Evolutionary conservation across 352 stramenopile species (phyloP).

Genomic region (Phytopythium cucurbitacearum): DNA sequence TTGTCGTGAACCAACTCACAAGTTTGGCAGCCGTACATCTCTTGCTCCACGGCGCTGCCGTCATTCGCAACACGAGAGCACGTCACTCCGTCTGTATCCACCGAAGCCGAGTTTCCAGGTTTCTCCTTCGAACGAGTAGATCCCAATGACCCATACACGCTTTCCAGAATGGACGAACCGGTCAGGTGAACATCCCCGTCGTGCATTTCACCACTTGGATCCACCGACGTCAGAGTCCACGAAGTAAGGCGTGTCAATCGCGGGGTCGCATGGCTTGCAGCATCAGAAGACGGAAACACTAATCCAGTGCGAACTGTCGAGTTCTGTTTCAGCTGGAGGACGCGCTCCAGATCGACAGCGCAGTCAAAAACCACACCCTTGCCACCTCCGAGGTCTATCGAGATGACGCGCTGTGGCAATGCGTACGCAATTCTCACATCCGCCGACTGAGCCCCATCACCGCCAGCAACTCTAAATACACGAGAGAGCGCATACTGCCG

Average conservation of each 20-base stretch:
- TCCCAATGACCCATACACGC: constrained; percentile 1
- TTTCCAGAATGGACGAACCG: constrained; percentile 2
- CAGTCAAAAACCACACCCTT: constrained; percentile 43
- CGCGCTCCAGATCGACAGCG: constrained; percentile 49
- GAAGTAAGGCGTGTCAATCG: constrained; percentile 46
- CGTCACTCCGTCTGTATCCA: neutral
- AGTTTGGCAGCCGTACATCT: constrained; percentile 77
- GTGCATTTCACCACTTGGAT: neutral
- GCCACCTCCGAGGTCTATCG: constrained; percentile 26
- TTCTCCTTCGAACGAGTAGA: neutral
- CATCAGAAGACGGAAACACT: constrained; percentile 53
- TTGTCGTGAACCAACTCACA: constrained; percentile 70
- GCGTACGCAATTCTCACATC: constrained; percentile 38
- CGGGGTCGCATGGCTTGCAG: constrained; percentile 62
- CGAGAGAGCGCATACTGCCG: constrained; percentile 28
- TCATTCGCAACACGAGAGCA: constrained; percentile 75
- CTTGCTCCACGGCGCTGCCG: constrained; percentile 75
- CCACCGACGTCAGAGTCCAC: neutral
- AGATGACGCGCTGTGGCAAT: constrained; percentile 35
- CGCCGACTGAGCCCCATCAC: constrained; percentile 9
- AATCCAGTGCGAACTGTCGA: constrained; percentile 34
- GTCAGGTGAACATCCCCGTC: neutral
- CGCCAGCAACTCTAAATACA: constrained; percentile 24
- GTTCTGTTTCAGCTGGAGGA: constrained; percentile 26
- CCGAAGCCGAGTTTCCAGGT: too few relatives aligned